These are phyloP conservation scores for Alternaria alternata DNA, from an alignment of 2,329 filamentous ascomycete species.

Conservation along the genomic window DNA sequence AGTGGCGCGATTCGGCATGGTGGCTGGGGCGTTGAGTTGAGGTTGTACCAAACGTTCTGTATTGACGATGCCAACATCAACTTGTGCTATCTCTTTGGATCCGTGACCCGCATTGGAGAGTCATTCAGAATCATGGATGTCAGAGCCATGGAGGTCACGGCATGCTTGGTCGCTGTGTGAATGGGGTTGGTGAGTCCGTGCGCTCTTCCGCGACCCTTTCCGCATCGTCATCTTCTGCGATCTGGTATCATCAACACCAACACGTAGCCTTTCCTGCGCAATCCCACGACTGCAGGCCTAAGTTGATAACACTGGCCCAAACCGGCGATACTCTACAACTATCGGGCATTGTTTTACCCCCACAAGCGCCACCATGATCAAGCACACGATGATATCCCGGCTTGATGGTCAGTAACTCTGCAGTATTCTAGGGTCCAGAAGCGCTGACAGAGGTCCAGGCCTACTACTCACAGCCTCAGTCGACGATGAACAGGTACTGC, in stretches of 20 bases:
- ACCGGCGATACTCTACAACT: background rate
- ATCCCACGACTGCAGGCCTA: background rate
- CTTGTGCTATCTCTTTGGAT: background rate
- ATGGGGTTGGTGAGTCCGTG: conserved; percentile 20
- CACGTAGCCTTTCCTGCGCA: conserved; percentile 40
- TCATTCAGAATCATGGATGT: background rate
- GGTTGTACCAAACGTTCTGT: background rate
- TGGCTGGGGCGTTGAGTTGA: background rate
- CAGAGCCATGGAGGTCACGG: background rate
- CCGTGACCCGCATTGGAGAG: accelerated
- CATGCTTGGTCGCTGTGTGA: background rate
- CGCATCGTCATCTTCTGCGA: conserved; percentile 31
- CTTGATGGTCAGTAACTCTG: conserved; percentile 73
- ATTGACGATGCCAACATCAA: background rate
- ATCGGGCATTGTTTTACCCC: background rate
- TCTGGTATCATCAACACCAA: conserved; percentile 28
- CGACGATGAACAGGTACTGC: conserved; percentile 80
- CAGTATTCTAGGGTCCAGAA: conserved; percentile 4
- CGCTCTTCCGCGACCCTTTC: conserved; percentile 32
- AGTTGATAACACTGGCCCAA: background rate
- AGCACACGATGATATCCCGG: conserved; percentile 91
- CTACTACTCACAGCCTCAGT: conserved; percentile 94
- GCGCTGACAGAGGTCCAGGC: conserved; percentile 63
- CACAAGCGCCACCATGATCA: conserved; percentile 69
- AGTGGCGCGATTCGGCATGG: conserved; percentile 2